These are phyloP conservation scores for Coriaria nepalensis DNA, from an alignment of 306 rosid genomes.

Conservation along the genomic window DNA sequence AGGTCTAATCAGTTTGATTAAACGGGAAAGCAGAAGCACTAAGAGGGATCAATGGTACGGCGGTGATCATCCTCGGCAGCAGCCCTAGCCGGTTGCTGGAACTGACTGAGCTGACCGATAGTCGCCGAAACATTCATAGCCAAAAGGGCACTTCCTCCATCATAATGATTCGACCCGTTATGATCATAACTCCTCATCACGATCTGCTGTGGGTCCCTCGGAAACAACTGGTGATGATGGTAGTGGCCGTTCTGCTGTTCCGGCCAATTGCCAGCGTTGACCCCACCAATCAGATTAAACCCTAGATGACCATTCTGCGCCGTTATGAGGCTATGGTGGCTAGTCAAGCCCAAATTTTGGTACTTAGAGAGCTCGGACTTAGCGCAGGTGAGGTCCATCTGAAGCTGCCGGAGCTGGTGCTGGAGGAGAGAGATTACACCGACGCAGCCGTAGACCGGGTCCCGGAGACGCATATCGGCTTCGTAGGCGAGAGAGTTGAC, in stretches of 20 bases:
- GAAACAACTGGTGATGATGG: conserved; percentile 57
- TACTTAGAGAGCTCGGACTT: conserved; percentile 81
- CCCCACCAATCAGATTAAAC: conserved; percentile 14
- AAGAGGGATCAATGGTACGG: conserved; percentile 56
- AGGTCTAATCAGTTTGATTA: background rate
- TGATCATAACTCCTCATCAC: conserved; percentile 25
- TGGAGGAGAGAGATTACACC: conserved; percentile 92
- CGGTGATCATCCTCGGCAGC: conserved; percentile 66
- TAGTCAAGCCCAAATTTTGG: conserved; percentile 38
- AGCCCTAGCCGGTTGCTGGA: conserved; percentile 49
- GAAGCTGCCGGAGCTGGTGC: conserved; percentile 93
- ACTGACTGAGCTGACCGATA: conserved; percentile 57
- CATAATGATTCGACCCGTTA: conserved; percentile 31
- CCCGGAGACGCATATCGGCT: conserved; percentile 94
- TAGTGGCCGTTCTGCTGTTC: conserved; percentile 18
- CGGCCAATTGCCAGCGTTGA: conserved; percentile 11
- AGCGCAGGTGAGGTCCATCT: conserved; percentile 78
- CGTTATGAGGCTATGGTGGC: conserved; percentile 28
- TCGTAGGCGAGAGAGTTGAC: conserved; percentile 94
- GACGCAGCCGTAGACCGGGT: conserved; percentile 85
- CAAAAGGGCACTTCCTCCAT: conserved; percentile 34
- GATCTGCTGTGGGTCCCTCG: conserved; percentile 35
- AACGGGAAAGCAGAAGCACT: conserved; percentile 22
- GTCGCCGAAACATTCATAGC: conserved; percentile 72
- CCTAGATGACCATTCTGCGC: conserved; percentile 17